phyloP scores from a whole-genome alignment of 2,329 filamentous ascomycete species.

The Sporothrix euskadiensis region DNA sequence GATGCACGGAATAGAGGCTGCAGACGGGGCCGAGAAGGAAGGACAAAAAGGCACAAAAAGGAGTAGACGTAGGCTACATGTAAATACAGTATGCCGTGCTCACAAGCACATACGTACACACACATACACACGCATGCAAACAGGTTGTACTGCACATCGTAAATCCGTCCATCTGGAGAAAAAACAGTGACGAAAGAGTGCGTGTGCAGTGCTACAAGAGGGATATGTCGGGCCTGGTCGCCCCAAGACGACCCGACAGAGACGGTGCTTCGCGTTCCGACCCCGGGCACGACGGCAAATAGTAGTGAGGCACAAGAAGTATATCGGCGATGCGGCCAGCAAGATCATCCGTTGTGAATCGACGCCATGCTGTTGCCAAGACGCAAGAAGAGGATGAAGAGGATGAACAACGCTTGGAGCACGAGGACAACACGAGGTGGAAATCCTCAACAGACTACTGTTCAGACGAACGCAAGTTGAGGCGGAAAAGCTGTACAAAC shows the following conservation, averaged over 20 bases:
- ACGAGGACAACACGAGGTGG: neutral
- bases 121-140: neutral
- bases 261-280: slow-evolving; percentile 5
- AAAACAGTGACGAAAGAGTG: neutral
- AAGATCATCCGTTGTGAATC: neutral
- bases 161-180: slow-evolving; percentile 2
- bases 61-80: neutral
- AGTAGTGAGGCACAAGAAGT: neutral
- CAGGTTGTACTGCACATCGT: neutral
- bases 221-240: neutral
- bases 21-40: neutral
- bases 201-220: neutral
- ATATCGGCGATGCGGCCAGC: neutral
- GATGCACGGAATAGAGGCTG: neutral
- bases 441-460: neutral
- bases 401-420: neutral
- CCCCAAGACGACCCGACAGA: neutral
- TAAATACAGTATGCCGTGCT: neutral
- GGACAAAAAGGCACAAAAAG: too few relatives aligned
- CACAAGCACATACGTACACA: neutral
- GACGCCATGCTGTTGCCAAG: slow-evolving; percentile 4
- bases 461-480: slow-evolving; percentile 15
- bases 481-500: neutral
- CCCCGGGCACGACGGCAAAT: neutral
- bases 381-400: neutral